Conservation (phyloP, 177 flowering plant genomes). For the Vitis hybrid region DNA sequence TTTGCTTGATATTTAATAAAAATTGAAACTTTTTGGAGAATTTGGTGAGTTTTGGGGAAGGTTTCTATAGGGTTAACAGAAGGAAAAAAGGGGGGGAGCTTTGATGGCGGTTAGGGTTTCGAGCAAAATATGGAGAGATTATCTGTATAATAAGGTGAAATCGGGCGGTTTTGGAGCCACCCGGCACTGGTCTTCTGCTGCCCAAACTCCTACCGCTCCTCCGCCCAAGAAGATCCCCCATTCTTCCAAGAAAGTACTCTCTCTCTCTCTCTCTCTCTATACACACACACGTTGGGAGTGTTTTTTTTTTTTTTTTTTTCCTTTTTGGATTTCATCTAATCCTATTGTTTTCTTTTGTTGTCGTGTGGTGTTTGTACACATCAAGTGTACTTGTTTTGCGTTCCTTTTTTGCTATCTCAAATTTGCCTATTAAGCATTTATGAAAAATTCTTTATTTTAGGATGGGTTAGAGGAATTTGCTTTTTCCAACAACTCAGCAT, state of each 20-base stretch:
- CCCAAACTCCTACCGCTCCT: slow-evolving; percentile 20
- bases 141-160: slow-evolving; percentile 14
- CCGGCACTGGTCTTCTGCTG: slow-evolving; percentile 25
- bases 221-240: slow-evolving; percentile 33
- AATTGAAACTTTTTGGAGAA: too few relatives aligned
- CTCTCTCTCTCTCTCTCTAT: not conserved
- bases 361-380: too few relatives aligned
- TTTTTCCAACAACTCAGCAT: too few relatives aligned
- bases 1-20: too few relatives aligned
- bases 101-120: slow-evolving; percentile 36
- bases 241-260: slow-evolving; percentile 44
- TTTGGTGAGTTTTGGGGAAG: too few relatives aligned
- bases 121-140: slow-evolving; percentile 15
- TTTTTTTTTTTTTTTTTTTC: not conserved
- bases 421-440: too few relatives aligned
- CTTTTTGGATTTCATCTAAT: not conserved
- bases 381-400: too few relatives aligned
- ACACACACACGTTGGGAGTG: not conserved
- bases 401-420: too few relatives aligned
- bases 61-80: too few relatives aligned
- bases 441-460: too few relatives aligned
- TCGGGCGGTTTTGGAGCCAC: slow-evolving; percentile 14
- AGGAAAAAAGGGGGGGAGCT: too few relatives aligned
- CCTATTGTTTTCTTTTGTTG: not conserved
- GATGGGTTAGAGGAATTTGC: too few relatives aligned